Evolutionary conservation across 2,329 filamentous ascomycete species (phyloP), one percentile per base, ranked within the genome.

Genomic region (Calonectria crousiana): DNA sequence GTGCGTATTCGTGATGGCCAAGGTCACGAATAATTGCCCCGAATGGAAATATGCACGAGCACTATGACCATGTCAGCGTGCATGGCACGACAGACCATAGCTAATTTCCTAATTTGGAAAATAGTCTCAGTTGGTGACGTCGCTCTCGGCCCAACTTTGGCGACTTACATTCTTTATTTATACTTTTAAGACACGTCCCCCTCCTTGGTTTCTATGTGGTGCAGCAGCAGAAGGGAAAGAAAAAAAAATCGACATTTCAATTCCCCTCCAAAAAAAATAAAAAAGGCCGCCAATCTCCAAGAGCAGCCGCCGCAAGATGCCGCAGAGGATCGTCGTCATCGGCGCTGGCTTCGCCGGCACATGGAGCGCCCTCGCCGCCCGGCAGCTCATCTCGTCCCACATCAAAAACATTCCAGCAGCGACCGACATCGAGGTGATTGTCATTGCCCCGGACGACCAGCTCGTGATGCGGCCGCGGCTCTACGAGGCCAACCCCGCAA

Each of bases 291-390:
- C 16, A 26, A 44, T 23, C 8, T 30, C 5, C 34, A 62, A n/a
- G 14, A 28, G 36, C 36, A 32, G 38, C 38, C 26, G 6, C 13
- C 20, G 4, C 20, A 32, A 32, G 20, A 65, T 65, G 60, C 60
- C 60, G 23, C 65, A 56, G 32, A 56, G 65, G 26, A 69, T 92
- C 74, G 88, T 92, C 73, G 90, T 92, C 74, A 90, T 92, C 74
- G 91, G 91, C 47, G 91, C 91, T 66, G 91, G 91, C 62, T 92
- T 93, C 73, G 91, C 93, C 72, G 92, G 91, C 53, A 87, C 88
- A 8, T 69, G 67, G 67, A 60, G 52, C 41, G 84, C 84, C 16
- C 78, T 85, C 11, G 72, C 82, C 6, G 84, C 84, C 26, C 78
- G 77, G 52, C 81, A 82, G 8, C 79, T 84, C 26, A 77, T 83